Conservation (phyloP, 441 rosid species). For the Arabidopsis hybrid region DNA sequence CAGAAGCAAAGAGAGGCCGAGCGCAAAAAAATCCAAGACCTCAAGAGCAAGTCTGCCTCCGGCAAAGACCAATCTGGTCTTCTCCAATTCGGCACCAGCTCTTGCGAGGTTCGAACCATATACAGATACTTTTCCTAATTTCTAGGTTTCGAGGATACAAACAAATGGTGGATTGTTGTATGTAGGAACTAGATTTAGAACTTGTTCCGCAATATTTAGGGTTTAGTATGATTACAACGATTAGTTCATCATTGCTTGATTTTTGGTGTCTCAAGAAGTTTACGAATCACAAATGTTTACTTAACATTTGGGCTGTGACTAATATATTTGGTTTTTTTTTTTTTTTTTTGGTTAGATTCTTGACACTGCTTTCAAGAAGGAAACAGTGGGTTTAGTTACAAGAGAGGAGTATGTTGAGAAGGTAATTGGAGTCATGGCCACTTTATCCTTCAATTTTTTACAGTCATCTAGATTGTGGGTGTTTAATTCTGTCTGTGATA, state of each 20-base stretch:
- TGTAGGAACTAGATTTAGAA: neutral
- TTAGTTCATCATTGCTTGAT: neutral
- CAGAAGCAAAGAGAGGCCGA: constrained; percentile 98
- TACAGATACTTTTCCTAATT: neutral
- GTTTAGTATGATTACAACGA: constrained; percentile 1
- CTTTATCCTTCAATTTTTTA: neutral
- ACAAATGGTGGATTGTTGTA: neutral
- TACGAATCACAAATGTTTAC: neutral
- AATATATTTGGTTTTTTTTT: neutral
- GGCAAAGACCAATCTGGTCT: constrained; percentile 85
- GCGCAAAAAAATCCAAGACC: constrained; percentile 92
- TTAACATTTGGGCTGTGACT: neutral
- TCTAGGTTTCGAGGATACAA: constrained; percentile 14
- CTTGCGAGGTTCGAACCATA: constrained; percentile 78
- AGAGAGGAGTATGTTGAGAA: constrained; percentile 95
- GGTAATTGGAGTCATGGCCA: constrained; percentile 51
- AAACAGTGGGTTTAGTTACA: constrained; percentile 92
- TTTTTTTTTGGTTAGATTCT: constrained; percentile 56
- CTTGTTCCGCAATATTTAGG: constrained; percentile 6
- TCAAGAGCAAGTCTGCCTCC: constrained; percentile 84
- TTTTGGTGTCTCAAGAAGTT: neutral
- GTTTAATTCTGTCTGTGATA: constrained; percentile 6
- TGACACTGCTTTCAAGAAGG: constrained; percentile 95
- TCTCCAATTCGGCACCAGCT: constrained; percentile 93
- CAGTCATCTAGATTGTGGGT: neutral